Conservation (phyloP, 495 filamentous ascomycete genomes). For the Chlorociboria aeruginascens region DNA sequence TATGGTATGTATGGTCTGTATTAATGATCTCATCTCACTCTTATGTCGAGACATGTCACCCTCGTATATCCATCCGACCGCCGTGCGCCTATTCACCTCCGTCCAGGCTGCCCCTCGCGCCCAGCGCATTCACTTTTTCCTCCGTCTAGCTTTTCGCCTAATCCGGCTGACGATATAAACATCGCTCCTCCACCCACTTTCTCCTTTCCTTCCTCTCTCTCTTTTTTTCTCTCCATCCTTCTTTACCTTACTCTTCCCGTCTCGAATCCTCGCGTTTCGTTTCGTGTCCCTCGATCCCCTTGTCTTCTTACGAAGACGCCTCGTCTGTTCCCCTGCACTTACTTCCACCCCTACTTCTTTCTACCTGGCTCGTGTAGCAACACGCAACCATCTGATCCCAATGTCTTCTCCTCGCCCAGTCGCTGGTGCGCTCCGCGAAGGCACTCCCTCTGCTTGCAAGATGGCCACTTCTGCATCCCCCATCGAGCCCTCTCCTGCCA, state of each 20-base stretch:
- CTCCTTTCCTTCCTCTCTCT: background rate
- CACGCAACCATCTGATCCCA: background rate
- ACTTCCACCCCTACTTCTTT: background rate
- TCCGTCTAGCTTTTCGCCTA: too few relatives aligned
- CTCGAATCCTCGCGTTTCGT: background rate
- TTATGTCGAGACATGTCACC: too few relatives aligned
- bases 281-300: constrained; percentile 5
- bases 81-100: too few relatives aligned
- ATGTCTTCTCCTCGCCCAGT: background rate
- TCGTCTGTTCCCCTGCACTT: background rate
- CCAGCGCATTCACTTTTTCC: too few relatives aligned
- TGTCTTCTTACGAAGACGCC: background rate
- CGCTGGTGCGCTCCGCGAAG: too few relatives aligned
- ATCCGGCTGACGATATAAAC: background rate
- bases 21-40: too few relatives aligned
- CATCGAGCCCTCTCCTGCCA: constrained; percentile 26
- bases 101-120: too few relatives aligned
- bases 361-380: too few relatives aligned
- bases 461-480: background rate
- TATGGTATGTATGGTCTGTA: too few relatives aligned
- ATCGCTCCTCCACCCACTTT: background rate
- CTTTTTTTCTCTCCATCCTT: background rate
- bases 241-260: background rate
- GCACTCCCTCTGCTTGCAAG: background rate
- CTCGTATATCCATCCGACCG: too few relatives aligned